These are phyloP conservation scores for Drechmeria coniospora DNA, from an alignment of 2,329 filamentous ascomycete genomes.

Conservation along the genomic window DNA sequence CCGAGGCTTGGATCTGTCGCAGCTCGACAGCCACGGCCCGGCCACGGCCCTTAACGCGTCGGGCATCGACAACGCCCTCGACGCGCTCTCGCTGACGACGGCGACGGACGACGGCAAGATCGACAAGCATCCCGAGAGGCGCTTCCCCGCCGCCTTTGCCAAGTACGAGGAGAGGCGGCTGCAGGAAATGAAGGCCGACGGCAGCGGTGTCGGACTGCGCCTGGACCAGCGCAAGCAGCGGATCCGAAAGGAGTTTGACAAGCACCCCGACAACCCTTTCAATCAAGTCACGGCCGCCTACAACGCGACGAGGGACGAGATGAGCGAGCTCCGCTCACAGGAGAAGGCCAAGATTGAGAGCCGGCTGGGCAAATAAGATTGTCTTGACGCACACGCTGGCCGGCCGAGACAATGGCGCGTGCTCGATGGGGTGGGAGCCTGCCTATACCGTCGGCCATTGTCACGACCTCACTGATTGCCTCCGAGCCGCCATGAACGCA, in stretches of 20 bases:
- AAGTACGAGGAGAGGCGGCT: conserved; percentile 70
- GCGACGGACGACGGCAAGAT: conserved; percentile 49
- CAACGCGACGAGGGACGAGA: conserved; percentile 65
- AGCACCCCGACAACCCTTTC: conserved; percentile 87
- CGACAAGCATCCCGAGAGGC: conserved; percentile 75
- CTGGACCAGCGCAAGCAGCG: conserved; percentile 72
- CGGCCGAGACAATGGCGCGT: no score
- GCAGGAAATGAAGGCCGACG: conserved; percentile 73
- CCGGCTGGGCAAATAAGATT: conserved; percentile 33
- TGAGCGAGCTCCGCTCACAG: conserved; percentile 45
- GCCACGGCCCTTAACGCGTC: conserved; percentile 56
- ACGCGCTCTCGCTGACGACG: conserved; percentile 57
- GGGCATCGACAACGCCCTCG: conserved; percentile 86
- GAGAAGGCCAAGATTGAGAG: conserved; percentile 65
- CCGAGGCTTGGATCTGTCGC: conserved; percentile 57
- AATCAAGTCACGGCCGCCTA: conserved; percentile 67
- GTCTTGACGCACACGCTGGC: no score
- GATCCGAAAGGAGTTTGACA: conserved; percentile 86
- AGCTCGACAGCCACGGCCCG: conserved; percentile 51
- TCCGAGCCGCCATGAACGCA: no score
- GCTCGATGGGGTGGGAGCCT: no score
- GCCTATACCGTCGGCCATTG: no score
- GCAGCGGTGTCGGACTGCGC: conserved; percentile 53
- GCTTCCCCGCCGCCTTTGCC: conserved; percentile 74
- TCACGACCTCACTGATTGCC: no score